Percentiles rank a stretch among this genome's conserved stretches.
phyloP scores from a whole-genome alignment of 176 grass and related monocot species.

The Neostapfia colusana region DNA sequence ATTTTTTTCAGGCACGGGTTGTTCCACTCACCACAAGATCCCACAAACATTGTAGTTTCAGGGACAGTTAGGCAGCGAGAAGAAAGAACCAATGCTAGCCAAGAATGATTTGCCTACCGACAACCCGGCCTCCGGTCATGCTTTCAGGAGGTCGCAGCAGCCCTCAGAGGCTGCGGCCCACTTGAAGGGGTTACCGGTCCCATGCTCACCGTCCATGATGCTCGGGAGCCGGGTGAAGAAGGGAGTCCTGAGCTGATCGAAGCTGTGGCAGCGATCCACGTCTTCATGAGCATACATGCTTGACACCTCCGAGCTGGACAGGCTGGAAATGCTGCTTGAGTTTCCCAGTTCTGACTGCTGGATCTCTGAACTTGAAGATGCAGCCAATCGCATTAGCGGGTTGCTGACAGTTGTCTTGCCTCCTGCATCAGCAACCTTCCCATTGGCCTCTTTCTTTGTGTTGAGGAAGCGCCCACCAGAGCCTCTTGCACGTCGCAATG shows the following conservation, averaged over 20 bases:
- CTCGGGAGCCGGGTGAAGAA: no score
- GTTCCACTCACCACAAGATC: slow-evolving; percentile 33
- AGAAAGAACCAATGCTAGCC: slow-evolving; percentile 53
- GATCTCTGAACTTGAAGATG: slow-evolving; percentile 68
- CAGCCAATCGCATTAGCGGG: slow-evolving; percentile 16
- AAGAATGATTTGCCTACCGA: slow-evolving; percentile 97
- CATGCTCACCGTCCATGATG: slow-evolving; percentile 57
- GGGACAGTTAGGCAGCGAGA: slow-evolving; percentile 31
- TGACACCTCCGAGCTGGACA: slow-evolving; percentile 79
- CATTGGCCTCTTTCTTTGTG: slow-evolving; percentile 53
- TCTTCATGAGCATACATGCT: slow-evolving; percentile 64
- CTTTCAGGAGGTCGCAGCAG: slow-evolving; percentile 80
- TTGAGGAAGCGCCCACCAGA: slow-evolving; percentile 90
- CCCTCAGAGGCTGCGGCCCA: slow-evolving; percentile 66
- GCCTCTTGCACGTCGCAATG: slow-evolving; percentile 79
- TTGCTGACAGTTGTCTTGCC: slow-evolving; percentile 15
- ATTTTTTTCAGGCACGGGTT: slow-evolving; percentile 5
- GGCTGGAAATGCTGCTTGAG: slow-evolving; percentile 52
- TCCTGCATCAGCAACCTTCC: slow-evolving; percentile 14
- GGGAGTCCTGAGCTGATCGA: slow-evolving; percentile 53
- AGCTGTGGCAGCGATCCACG: slow-evolving; percentile 42
- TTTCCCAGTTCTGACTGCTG: slow-evolving; percentile 68
- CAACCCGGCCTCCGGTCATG: slow-evolving; percentile 56
- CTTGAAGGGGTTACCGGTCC: slow-evolving; percentile 49
- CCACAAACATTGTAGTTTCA: slow-evolving; percentile 29